Conservation (phyloP, 352 stramenopile genomes). For the Phytophthora parvispora region DNA sequence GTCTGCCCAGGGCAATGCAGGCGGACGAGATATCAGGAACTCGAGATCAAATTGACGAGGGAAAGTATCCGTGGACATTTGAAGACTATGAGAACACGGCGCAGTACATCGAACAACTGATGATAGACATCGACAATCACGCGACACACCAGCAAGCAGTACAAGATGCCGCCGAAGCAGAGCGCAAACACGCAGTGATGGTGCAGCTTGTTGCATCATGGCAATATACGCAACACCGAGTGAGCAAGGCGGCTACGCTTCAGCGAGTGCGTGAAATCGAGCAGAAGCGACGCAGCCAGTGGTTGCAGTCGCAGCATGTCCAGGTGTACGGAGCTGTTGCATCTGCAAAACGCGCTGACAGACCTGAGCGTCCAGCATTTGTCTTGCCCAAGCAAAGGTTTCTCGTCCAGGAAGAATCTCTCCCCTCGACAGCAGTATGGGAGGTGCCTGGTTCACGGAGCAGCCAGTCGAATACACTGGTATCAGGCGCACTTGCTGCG, state of each 20-base stretch:
- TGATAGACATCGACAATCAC: conserved; percentile 42
- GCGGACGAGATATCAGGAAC: background rate
- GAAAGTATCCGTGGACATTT: conserved; percentile 26
- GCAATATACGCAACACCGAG: conserved; percentile 30
- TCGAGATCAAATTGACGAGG: conserved; percentile 3
- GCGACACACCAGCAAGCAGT: conserved; percentile 5
- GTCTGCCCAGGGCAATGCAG: conserved; percentile 28
- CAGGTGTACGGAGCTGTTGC: conserved; percentile 14
- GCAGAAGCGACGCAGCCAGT: conserved; percentile 36
- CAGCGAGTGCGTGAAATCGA: conserved; percentile 21
- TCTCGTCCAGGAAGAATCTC: conserved; percentile 26
- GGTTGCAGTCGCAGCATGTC: conserved; percentile 52
- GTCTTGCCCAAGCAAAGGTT: conserved; percentile 33
- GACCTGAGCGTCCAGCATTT: conserved; percentile 16
- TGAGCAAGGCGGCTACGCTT: conserved; percentile 1
- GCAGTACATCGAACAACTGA: conserved; percentile 57
- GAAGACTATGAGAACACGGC: conserved; percentile 68
- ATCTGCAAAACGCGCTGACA: conserved; percentile 16
- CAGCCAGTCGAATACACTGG: conserved; percentile 4
- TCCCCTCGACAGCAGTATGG: conserved; percentile 34
- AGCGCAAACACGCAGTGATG: conserved; percentile 12
- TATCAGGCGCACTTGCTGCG: conserved; percentile 21
- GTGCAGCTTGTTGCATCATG: conserved; percentile 42
- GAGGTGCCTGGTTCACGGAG: conserved; percentile 4
- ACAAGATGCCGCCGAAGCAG: background rate